Base-by-base conservation (phyloP, 2,329 filamentous ascomycete species). In the Scedosporium apiospermum region DNA sequence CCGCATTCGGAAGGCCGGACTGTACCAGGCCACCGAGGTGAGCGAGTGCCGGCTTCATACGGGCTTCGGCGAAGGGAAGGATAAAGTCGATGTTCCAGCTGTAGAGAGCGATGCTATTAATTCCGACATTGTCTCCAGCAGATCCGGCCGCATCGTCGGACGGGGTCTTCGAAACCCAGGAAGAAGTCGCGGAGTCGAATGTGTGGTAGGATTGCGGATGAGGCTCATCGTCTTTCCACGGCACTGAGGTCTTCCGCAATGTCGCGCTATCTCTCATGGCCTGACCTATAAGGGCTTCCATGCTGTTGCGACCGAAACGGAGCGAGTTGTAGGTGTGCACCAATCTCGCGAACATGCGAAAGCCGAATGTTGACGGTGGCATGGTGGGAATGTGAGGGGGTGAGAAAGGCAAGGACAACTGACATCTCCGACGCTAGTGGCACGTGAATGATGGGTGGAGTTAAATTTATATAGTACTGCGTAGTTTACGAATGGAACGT, bases 71-170 rank as follows among this genome's bases (percentile, higher is more conserved):
- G 26, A 72, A 69, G 0, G 69, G 71, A 3, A 73, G 67, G 68
- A 74, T 72, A 27, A 74, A 72, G 58, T 76, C 74, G 16, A 76
- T 74, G 58, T 76, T 75, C 73, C 73, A 75, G 16, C 67, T 71
- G 62, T 68, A 71, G 0, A 73, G 63, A 0, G 70, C 65, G 23
- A 74, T 69, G 18, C 64, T 74, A 10, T 34, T 59, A n/a, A 68
- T 65, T n/a, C 34, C 18, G 14, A 42, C 60, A 57, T 53, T 5
- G 18, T 63, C 62, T 65, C 30, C 30, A 9, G 18, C 10, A 18
- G 27, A 14, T 38, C 21, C 14, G 16, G 26, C 14, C 14, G n/a
- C 65, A 61, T 65, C 57, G 4, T 30, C 4, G 23, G 58, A 44
- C 7, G 61, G 64, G 4, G 61, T 51, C 61, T 63, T 60, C 2